Evolutionary conservation across 371 early-diverging fungal genomes (phyloP), one percentile per base, ranked within the genome.

Genomic region (Enterocytospora artemiae): DNA sequence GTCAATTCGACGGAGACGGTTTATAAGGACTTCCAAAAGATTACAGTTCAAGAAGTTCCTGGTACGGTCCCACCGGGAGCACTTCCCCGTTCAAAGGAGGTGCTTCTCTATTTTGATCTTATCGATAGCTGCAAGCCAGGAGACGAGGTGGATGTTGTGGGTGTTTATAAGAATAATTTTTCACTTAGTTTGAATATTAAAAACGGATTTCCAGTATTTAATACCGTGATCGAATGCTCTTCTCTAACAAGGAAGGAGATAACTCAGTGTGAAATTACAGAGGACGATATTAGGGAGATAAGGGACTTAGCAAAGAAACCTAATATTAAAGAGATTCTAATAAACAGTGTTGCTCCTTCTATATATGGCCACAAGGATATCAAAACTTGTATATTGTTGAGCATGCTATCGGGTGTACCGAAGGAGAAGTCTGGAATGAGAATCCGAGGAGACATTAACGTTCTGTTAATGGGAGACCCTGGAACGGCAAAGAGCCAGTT

Each of bases 401-500:
- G 90, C 12, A 80, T 98, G 78, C 93, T 98, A 82, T 91, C 96
- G 60, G 96, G 96, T 60, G 89, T 89, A 1, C 82, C 88, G 53
- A 98, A 96, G 78, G 61, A 62, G 39, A 67, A 62, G 28, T 87
- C 85, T 39, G 91, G 91, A 76, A 91, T 91, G 73, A 81, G 85
- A 24, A 85, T 93, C 30, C 85, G 99, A 78, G 96, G 99, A 44
- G 99, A 98, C 76, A 94, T 95, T 71, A 96, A 98, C 75, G 88
- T 96, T 34, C 81, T 96, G 33, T 82, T 98, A 73, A 78, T 98
- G 61, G 99, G 99, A 69, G 99, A 98, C 78, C 97, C 99, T 4
- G 96, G 97, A 70, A 92, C 91, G 9, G 96, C 95, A 39, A 98
- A 98, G 73, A 90, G 90, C 0, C 97, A 98, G 81, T 89, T 98